A percentile compares a stretch with the other conserved stretches of the same genome.
These are phyloP conservation scores for Fusarium sambucinum DNA, from an alignment of 2,329 filamentous ascomycete species.

Conservation along the genomic window DNA sequence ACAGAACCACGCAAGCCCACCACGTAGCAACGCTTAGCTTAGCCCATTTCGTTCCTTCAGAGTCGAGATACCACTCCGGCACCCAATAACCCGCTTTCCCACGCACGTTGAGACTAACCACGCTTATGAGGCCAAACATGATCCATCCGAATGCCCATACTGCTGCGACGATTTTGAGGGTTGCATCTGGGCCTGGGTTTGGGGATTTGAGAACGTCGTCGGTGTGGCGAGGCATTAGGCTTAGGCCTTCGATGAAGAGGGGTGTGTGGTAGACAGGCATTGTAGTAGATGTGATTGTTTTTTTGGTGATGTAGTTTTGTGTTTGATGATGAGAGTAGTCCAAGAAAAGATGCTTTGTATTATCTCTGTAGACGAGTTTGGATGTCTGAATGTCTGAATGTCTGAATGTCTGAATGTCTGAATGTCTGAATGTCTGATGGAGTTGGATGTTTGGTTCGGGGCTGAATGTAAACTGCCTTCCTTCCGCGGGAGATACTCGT, in stretches of 20 bases:
- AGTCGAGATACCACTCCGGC: constrained; percentile 53
- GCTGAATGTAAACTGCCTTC: background rate
- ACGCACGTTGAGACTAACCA: constrained; percentile 50
- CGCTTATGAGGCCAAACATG: constrained; percentile 50
- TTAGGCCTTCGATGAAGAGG: background rate
- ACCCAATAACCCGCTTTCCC: constrained; percentile 50
- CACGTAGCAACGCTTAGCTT: constrained; percentile 43
- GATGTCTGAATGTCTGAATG: background rate
- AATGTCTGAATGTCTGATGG: accelerated
- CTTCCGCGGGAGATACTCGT: background rate
- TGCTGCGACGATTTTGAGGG: constrained; percentile 44
- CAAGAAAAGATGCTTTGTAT: background rate
- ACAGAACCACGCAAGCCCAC: constrained; percentile 49
- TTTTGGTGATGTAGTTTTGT: background rate
- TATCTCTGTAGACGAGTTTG: background rate
- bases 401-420: accelerated
- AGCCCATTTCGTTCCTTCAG: constrained; percentile 36
- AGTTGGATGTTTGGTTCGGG: background rate
- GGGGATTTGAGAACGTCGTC: constrained; percentile 24
- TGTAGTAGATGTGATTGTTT: background rate
- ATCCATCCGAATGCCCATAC: constrained; percentile 49
- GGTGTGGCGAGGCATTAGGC: constrained; percentile 2
- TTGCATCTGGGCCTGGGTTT: constrained; percentile 14
- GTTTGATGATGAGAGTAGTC: background rate
- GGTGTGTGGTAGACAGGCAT: background rate